Evolutionary conservation across 352 stramenopile genomes (phyloP), one percentile per base, ranked within the genome.

Genomic region (Globisporangium emineosum): DNA sequence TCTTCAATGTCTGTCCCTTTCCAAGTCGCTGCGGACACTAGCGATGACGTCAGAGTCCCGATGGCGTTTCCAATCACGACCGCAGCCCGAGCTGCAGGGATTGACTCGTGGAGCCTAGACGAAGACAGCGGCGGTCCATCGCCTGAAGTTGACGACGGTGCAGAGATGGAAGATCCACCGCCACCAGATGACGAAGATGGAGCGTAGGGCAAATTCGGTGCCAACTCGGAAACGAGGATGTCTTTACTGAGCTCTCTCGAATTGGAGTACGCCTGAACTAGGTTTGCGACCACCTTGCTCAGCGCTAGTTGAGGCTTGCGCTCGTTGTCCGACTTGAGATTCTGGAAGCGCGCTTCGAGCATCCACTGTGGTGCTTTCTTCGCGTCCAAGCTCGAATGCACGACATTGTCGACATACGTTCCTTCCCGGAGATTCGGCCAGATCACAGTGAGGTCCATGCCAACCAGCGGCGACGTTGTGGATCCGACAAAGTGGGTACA

Each of bases 381-480:
- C 1, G 84, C 78, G 54, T 92, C 77, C 37, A 94, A 64, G 1
- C 83, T 92, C 45, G 86, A 92, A 52, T 94, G 86, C 27, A 94
- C 86, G 2, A 81, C 82, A 61, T 94, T 94, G 67, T 94, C 86
- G 4, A 94, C 86, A 45, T 90, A 94, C 6, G 80, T 85, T 6
- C 86, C 86, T 77, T 94, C 86, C 37, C 82, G 73, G 33, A 94
- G 64, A 37, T 84, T 84, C 0, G 81, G 78, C 86, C 86, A 94
- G 25, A 78, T 77, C 5, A 78, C 72, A 2, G 74, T 84, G 19
- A 94, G 71, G 50, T 89, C 70, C 56, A 94, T 75, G 32, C 67
- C 75, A 3, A 70, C 40, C 19, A 94, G 59, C 43, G 86, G 81
- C 47, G 74, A 87, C 32, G 52, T 64, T 7, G 45, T 56, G 0